Percentiles rank a stretch among this genome's conserved stretches.
These are phyloP conservation scores for Penicillium brasilianum DNA, from an alignment of 2,329 filamentous ascomycete genomes.

Conservation along the genomic window DNA sequence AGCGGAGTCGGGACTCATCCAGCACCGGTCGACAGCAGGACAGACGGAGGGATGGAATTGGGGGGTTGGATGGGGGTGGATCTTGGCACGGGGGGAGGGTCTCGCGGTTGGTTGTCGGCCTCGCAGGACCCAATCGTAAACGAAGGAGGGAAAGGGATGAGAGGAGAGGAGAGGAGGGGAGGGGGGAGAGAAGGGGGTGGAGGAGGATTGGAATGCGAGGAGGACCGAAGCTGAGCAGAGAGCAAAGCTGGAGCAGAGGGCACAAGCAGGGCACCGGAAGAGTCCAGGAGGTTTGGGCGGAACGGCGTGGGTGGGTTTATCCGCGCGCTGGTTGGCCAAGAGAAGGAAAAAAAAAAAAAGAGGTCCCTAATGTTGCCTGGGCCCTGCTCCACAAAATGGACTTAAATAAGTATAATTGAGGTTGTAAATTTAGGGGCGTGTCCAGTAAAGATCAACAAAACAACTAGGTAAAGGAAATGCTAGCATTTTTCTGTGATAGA, in stretches of 20 bases:
- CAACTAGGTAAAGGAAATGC: background rate
- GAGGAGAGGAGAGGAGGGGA: background rate
- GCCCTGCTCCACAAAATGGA: slow-evolving; percentile 1
- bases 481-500: background rate
- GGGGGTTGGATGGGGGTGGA: slow-evolving; percentile 11
- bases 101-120: slow-evolving; percentile 11
- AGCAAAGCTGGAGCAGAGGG: background rate
- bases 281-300: slow-evolving; percentile 2
- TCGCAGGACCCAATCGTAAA: slow-evolving; percentile 25
- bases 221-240: background rate
- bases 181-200: slow-evolving; percentile 4
- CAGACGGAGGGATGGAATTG: slow-evolving; percentile 9
- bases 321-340: slow-evolving; percentile 1
- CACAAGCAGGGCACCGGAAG: background rate
- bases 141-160: slow-evolving; percentile 12
- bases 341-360: background rate
- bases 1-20: slow-evolving; percentile 43
- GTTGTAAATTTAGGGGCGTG: background rate
- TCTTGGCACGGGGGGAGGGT: slow-evolving; percentile 30
- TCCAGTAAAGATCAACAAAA: background rate
- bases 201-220: slow-evolving; percentile 16
- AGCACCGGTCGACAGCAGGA: slow-evolving; percentile 32
- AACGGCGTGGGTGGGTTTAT: background rate
- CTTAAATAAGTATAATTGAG: background rate
- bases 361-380: background rate